phyloP scores from a whole-genome alignment of 1,284 basidiomycete species.

The Ganoderma leucocontextum region DNA sequence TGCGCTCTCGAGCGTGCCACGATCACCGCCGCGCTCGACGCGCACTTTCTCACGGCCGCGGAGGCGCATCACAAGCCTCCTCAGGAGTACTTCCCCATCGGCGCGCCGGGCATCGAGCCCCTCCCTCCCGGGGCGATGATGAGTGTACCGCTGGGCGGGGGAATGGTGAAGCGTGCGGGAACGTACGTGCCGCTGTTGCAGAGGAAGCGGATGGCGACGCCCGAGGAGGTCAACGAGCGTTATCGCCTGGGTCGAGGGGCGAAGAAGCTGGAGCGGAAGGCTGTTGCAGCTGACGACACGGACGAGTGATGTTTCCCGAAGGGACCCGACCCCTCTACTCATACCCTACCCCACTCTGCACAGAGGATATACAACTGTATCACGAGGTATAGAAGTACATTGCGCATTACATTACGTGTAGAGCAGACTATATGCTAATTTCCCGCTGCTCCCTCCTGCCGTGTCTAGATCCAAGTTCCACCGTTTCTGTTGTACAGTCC shows the following conservation, averaged over 20 bases:
- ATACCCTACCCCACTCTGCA: neutral
- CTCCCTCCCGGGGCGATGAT: conserved; percentile 43
- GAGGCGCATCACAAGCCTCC: conserved; percentile 53
- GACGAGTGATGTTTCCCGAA: conserved; percentile 25
- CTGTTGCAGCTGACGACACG: conserved; percentile 19
- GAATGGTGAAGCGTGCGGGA: conserved; percentile 63
- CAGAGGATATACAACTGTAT: conserved; percentile 17
- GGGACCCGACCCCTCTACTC: neutral
- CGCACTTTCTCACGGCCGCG: conserved; percentile 69
- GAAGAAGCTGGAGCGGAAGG: conserved; percentile 39
- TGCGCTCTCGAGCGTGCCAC: conserved; percentile 63
- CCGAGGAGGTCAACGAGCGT: conserved; percentile 78
- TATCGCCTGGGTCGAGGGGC: conserved; percentile 76
- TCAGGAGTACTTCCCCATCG: conserved; percentile 46
- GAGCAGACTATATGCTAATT: conserved; percentile 16
- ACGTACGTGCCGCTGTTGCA: conserved; percentile 75
- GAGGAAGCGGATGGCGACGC: conserved; percentile 72
- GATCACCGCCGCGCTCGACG: conserved; percentile 65
- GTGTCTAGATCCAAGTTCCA: neutral
- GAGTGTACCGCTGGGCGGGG: conserved; percentile 79
- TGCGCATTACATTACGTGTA: conserved; percentile 15
- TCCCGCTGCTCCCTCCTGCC: neutral
- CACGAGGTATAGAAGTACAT: conserved; percentile 25
- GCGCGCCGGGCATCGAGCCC: conserved; percentile 30
- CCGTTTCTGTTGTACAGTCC: neutral